A percentile compares a stretch with the other conserved stretches of the same genome.
Evolutionary conservation across 1,284 basidiomycete genomes (phyloP).

Genomic region (Ustilago hordei): DNA sequence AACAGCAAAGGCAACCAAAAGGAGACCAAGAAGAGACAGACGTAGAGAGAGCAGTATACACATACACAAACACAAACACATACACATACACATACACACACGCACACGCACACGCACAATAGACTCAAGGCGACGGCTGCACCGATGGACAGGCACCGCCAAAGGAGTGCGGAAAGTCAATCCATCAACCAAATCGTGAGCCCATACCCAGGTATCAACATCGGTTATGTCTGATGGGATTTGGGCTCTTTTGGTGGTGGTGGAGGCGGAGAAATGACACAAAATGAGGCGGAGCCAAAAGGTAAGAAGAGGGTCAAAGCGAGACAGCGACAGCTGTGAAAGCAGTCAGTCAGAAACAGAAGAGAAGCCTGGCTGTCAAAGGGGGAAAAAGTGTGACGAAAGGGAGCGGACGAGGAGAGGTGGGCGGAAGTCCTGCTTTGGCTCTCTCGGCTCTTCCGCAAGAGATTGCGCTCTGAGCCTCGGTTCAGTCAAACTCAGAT

Average conservation of each 20-base stretch:
- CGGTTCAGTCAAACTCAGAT: constrained; percentile 3
- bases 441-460: not conserved
- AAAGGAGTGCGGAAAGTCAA: constrained; percentile 12
- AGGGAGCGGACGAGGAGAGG: not conserved
- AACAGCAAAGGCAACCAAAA: not conserved
- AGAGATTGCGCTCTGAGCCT: not conserved
- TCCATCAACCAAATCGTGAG: not conserved
- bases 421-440: not conserved
- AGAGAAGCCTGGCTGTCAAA: not conserved
- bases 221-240: not conserved
- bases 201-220: not conserved
- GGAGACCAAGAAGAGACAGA: not conserved
- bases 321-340: not conserved
- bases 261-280: constrained; percentile 17
- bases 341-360: not conserved
- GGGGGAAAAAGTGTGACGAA: not conserved
- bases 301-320: not conserved
- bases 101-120: not conserved
- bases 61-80: not conserved
- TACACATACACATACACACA: too few relatives aligned
- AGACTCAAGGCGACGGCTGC: not conserved
- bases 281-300: constrained; percentile 2
- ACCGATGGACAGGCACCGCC: constrained; percentile 23
- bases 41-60: not conserved
- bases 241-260: constrained; percentile 7